Evolutionary conservation across 805 yeast genomes (phyloP), one percentile per base, ranked within the genome.

Genomic region (Candida maesae): DNA sequence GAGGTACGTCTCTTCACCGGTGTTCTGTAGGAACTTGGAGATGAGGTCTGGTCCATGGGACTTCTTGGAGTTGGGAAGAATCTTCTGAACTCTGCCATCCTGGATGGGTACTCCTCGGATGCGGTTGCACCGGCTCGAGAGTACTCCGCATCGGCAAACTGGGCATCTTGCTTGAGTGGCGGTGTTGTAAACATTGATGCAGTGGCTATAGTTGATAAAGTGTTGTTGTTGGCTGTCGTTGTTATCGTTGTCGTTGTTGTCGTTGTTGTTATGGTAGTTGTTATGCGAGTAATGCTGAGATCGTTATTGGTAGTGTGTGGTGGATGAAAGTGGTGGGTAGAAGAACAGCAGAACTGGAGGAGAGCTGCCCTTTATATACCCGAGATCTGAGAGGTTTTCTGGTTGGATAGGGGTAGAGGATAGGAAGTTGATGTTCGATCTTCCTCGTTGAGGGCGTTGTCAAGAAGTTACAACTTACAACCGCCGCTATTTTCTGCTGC

Each of bases 1-100:
- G n/a, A n/a, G n/a, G n/a, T n/a, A 15, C 19, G 17, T 13, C 20
- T 39, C 35, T 34, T 34, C 15, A 35, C 17, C 18, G 38, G 35
- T 2, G 40, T 32, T 36, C 9, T n/a, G 17, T 18, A 21, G 6
- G 27, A 31, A 2, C 19, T 4, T 4, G 39, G 37, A 7, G 36
- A 28, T 21, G 4, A 30, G 13, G 9, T 20, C 14, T 9, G 6
- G 10, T 35, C 25, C 18, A 20, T 14, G 5, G 17, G 23, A 13
- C 13, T 36, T 18, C 15, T 21, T 10, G 39, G 33, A 14, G 38
- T 30, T 13, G 31, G 40, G 8, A 39, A 37, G 17, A 12, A n/a
- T n/a, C n/a, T n/a, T n/a, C n/a, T n/a, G n/a, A n/a, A n/a, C n/a
- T n/a, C n/a, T n/a, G n/a, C n/a, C n/a, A n/a, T n/a, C n/a, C n/a